These are phyloP conservation scores for Mortierella sp. DNA, from an alignment of 371 early-diverging fungal species.

Conservation along the genomic window DNA sequence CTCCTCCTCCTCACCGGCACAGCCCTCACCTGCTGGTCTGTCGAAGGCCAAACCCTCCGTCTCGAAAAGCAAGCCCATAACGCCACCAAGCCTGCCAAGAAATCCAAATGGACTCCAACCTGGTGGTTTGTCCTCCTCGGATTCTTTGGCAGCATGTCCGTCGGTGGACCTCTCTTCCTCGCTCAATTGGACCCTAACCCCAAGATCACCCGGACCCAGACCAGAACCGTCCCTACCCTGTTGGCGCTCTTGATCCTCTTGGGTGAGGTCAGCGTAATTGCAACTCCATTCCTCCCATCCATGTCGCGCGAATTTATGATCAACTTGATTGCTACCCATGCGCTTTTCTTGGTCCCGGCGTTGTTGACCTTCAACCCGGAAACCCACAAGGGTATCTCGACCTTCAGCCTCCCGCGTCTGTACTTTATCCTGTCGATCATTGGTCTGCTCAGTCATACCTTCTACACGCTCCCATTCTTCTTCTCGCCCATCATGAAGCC, in stretches of 20 bases:
- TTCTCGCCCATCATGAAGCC: slow-evolving; percentile 45
- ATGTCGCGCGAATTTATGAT: slow-evolving; percentile 34
- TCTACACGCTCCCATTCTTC: slow-evolving; percentile 44
- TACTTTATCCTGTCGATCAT: slow-evolving; percentile 42
- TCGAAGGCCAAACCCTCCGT: slow-evolving; percentile 50
- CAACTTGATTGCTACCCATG: slow-evolving; percentile 49
- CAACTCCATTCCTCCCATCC: slow-evolving; percentile 37
- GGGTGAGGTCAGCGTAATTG: slow-evolving; percentile 45
- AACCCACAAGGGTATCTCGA: slow-evolving; percentile 29
- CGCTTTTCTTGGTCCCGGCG: slow-evolving; percentile 42
- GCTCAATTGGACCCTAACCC: slow-evolving; percentile 42
- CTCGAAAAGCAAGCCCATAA: slow-evolving; percentile 1
- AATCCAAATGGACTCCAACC: slow-evolving; percentile 48
- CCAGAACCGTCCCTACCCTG: slow-evolving; percentile 44
- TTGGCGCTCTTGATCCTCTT: slow-evolving; percentile 40
- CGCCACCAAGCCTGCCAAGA: slow-evolving; percentile 17
- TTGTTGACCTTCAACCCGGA: slow-evolving; percentile 45
- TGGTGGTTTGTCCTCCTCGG: slow-evolving; percentile 58
- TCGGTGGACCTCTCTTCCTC: slow-evolving; percentile 54
- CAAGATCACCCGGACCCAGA: slow-evolving; percentile 22
- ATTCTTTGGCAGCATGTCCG: slow-evolving; percentile 58
- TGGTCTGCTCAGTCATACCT: slow-evolving; percentile 37
- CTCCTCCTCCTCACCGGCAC: slow-evolving; percentile 51
- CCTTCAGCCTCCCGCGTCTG: slow-evolving; percentile 31
- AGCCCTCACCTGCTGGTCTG: slow-evolving; percentile 54